These are phyloP conservation scores for Sungouiella thailandica DNA, from an alignment of 805 yeast genomes.

Conservation along the genomic window DNA sequence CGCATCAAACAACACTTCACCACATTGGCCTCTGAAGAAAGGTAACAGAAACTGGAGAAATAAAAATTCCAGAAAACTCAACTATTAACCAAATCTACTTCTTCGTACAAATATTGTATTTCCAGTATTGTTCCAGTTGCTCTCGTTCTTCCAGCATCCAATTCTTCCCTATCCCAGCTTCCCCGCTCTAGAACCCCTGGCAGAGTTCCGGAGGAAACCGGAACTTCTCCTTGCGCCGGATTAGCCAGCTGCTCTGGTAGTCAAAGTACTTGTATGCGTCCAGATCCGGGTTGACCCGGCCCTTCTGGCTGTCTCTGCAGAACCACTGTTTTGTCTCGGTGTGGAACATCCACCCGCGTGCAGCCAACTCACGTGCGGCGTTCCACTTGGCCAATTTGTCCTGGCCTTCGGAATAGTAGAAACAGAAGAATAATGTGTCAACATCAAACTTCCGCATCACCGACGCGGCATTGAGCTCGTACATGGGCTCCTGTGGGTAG, in stretches of 20 bases:
- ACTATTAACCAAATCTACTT: too few relatives aligned
- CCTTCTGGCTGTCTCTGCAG: slow-evolving; percentile 51
- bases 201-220: slow-evolving; percentile 2
- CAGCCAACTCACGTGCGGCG: slow-evolving; percentile 75
- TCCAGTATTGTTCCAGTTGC: too few relatives aligned
- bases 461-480: slow-evolving; percentile 56
- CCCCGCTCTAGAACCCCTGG: not conserved
- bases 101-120: too few relatives aligned
- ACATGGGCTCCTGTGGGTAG: slow-evolving; percentile 83
- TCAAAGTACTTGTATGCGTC: slow-evolving; percentile 76
- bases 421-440: slow-evolving; percentile 87
- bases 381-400: slow-evolving; percentile 35
- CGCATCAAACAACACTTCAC: too few relatives aligned
- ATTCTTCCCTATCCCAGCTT: too few relatives aligned
- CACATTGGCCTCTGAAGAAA: too few relatives aligned
- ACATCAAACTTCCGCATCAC: slow-evolving; percentile 69
- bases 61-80: too few relatives aligned
- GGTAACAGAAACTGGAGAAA: too few relatives aligned
- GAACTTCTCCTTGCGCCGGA: slow-evolving; percentile 39
- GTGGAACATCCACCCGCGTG: slow-evolving; percentile 80
- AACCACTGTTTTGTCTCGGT: slow-evolving; percentile 77
- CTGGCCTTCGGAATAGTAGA: slow-evolving; percentile 62
- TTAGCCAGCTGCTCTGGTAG: slow-evolving; percentile 57
- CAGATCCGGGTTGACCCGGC: slow-evolving; percentile 16
- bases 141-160: too few relatives aligned